These are phyloP conservation scores for Diaporthe capsici DNA, from an alignment of 2,329 filamentous ascomycete genomes.

Conservation along the genomic window DNA sequence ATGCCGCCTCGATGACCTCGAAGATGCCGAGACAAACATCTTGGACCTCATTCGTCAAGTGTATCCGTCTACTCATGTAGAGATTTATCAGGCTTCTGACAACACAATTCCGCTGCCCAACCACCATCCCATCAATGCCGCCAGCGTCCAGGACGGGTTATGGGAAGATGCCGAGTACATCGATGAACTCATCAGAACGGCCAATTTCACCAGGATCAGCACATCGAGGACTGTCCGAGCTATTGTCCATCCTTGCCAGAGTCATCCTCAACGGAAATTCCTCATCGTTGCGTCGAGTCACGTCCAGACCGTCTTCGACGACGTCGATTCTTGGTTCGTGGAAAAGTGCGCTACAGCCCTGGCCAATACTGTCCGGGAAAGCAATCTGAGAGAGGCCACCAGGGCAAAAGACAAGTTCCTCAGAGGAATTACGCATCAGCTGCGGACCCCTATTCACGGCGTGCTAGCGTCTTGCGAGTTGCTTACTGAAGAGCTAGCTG, in stretches of 20 bases:
- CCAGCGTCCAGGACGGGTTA: slow-evolving; percentile 53
- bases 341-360: slow-evolving; percentile 56
- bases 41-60: slow-evolving; percentile 36
- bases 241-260: slow-evolving; percentile 54
- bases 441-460: slow-evolving; percentile 63
- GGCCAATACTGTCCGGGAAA: slow-evolving; percentile 55
- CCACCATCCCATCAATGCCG: slow-evolving; percentile 45
- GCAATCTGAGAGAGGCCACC: slow-evolving; percentile 56
- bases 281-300: slow-evolving; percentile 57
- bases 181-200: slow-evolving; percentile 53
- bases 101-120: slow-evolving; percentile 14
- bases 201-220: slow-evolving; percentile 49
- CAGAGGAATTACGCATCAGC: slow-evolving; percentile 61
- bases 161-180: slow-evolving; percentile 60
- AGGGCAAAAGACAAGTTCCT: slow-evolving; percentile 60
- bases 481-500: slow-evolving; percentile 56
- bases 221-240: slow-evolving; percentile 50
- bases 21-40: slow-evolving; percentile 21
- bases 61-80: background rate
- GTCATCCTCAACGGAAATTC: slow-evolving; percentile 48
- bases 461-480: slow-evolving; percentile 57
- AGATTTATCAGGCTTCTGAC: slow-evolving; percentile 13
- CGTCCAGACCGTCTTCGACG: slow-evolving; percentile 60
- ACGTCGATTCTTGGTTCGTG: slow-evolving; percentile 62
- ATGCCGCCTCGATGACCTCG: background rate